A percentile compares a stretch with the other conserved stretches of the same genome.
Evolutionary conservation across 352 stramenopile species (phyloP).

Genomic region (Globisporangium recalcitrans): DNA sequence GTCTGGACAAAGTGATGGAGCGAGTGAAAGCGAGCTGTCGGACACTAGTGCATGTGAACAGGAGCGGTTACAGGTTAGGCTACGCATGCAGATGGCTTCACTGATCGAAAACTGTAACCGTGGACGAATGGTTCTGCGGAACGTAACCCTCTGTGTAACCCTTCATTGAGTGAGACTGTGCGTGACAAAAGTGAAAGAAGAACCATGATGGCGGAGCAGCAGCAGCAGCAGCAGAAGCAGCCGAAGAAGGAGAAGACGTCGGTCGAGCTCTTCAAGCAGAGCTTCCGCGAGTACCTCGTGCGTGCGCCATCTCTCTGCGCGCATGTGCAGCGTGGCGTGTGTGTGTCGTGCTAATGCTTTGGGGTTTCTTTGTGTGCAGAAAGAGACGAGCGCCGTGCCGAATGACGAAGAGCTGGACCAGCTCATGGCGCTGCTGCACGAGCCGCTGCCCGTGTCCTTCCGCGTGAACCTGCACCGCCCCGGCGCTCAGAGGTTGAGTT

Average conservation of each 20-base stretch:
- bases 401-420: constrained; percentile 44
- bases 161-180: too few species aligned
- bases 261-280: constrained; percentile 76
- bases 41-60: too few species aligned
- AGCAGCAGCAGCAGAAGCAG: constrained; percentile 4
- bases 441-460: constrained; percentile 77
- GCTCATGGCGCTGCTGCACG: constrained; percentile 71
- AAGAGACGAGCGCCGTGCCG: constrained; percentile 51
- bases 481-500: constrained; percentile 32
- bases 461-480: constrained; percentile 72
- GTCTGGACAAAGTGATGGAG: constrained; percentile 13
- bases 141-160: background rate
- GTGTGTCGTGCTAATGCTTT: too few species aligned
- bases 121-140: background rate
- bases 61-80: too few species aligned
- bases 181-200: background rate
- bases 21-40: background rate
- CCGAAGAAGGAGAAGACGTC: constrained; percentile 38
- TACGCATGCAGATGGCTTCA: constrained; percentile 7
- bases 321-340: too few species aligned
- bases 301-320: constrained; percentile 5
- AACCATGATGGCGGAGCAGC: background rate
- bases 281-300: constrained; percentile 77
- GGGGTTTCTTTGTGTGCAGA: constrained; percentile 19
- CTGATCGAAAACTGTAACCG: background rate